These are phyloP conservation scores for Tephrocybe rancida DNA, from an alignment of 768 basidiomycete genomes.

Conservation along the genomic window DNA sequence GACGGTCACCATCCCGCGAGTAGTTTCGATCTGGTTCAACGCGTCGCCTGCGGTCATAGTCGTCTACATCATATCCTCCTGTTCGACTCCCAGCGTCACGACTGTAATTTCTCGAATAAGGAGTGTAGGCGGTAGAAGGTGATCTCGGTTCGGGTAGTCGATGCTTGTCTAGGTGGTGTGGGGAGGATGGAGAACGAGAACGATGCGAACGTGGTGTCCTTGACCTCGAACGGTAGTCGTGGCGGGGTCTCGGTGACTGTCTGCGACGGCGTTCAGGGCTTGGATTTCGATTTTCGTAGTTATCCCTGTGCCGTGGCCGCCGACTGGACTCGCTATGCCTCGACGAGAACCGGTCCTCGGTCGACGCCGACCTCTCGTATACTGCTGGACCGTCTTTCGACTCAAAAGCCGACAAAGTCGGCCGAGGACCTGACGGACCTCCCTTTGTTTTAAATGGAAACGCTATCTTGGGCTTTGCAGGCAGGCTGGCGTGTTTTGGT, in stretches of 20 bases:
- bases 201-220: conserved; percentile 27
- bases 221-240: conserved; percentile 26
- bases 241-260: conserved; percentile 17
- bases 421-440: conserved; percentile 22
- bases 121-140: conserved; percentile 40
- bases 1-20: conserved; percentile 21
- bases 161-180: conserved; percentile 37
- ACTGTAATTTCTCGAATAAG: conserved; percentile 31
- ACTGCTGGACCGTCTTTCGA: conserved; percentile 27
- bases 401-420: conserved; percentile 13
- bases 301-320: conserved; percentile 19
- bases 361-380: conserved; percentile 45
- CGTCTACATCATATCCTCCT: conserved; percentile 28
- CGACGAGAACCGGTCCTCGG: conserved; percentile 36
- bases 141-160: conserved; percentile 41
- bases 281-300: conserved; percentile 43
- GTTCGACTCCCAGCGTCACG: conserved; percentile 37
- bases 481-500: conserved; percentile 30
- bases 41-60: conserved; percentile 27
- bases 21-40: conserved; percentile 22
- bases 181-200: conserved; percentile 39
- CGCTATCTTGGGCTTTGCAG: conserved; percentile 52
- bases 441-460: conserved; percentile 76
- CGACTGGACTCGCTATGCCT: conserved; percentile 37
- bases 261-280: conserved; percentile 21